These are phyloP conservation scores for Euclidium syriacum DNA, from an alignment of 345 rosid genomes.

Conservation along the genomic window DNA sequence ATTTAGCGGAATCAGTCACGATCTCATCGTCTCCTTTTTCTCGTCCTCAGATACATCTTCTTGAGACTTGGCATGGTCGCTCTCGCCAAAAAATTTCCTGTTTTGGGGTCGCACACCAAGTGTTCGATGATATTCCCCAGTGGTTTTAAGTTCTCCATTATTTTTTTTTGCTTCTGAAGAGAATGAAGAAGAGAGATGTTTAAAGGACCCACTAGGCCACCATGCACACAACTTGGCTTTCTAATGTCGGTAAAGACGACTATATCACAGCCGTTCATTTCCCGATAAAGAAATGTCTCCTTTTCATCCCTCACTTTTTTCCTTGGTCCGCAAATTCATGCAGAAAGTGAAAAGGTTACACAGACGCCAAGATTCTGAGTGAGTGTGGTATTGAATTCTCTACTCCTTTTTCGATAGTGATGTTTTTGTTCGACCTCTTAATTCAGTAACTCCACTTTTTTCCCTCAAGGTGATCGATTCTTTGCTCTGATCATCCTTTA, in stretches of 20 bases:
- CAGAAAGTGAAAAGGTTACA: constrained; percentile 20
- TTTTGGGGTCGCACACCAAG: too few species aligned
- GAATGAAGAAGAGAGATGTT: too few species aligned
- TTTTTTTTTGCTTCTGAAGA: too few species aligned
- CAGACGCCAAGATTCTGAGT: constrained; percentile 24
- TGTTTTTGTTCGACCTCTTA: background rate
- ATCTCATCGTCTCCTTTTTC: too few species aligned
- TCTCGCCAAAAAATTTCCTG: too few species aligned
- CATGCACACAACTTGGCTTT: background rate
- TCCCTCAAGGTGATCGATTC: background rate
- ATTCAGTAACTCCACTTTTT: background rate
- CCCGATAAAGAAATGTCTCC: background rate
- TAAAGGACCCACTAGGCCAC: background rate
- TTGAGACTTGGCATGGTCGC: too few species aligned
- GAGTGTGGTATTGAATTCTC: constrained; percentile 22
- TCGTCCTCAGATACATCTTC: too few species aligned
- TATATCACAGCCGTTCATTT: background rate
- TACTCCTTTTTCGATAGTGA: constrained; percentile 2
- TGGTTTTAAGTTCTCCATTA: too few species aligned
- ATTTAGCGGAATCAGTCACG: too few species aligned
- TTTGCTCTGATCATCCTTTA: background rate
- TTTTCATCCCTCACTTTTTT: background rate
- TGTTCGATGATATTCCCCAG: too few species aligned
- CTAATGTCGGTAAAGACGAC: background rate
- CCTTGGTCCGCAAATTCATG: constrained; percentile 18